Base-by-base conservation (phyloP, 2,329 filamentous ascomycete species). In the Geosmithia putterillii region DNA sequence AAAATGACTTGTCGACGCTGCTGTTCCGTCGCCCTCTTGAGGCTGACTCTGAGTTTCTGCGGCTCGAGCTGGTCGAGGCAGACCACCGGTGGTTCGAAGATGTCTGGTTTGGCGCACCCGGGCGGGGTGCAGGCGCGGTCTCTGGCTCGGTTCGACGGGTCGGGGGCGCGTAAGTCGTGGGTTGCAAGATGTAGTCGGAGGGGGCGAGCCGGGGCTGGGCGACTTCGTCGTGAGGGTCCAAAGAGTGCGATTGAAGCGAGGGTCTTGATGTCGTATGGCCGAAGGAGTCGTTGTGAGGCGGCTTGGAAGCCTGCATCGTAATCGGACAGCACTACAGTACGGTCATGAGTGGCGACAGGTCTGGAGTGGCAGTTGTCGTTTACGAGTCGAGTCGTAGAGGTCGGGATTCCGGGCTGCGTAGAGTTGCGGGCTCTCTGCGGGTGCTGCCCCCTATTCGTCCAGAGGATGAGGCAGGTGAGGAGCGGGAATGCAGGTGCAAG, bases 1-100 rank as follows among this genome's bases (percentile, higher is more conserved):
- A 45, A 32, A 56, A 59, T 21, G 61, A 52, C 25, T 65, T 63
- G 51, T 71, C 69, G 43, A 66, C 53, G 52, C 67, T 71, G 54
- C 67, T 71, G 52, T 67, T 58, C 45, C 64, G 67, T 22, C 32
- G 42, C 18, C 28, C 42, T 35, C 42, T 32, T 32, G 41, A 36
- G 32, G 19, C 22, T 18, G 42, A 17, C 15, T 12, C 28, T 12
- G 42, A 38, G 40, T 38, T 38, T 7, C 40, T 58, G 48, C 61
- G 65, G 46, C 66, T 74, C 37, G 71, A 74, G 8, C 60, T 55
- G 42, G 71, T 73, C 14, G 73, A 76, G 18, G 63, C 59, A 37
- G 71, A 74, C 70, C 70, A 73, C 52, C 70, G 66, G 52, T 70
- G 28, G 28, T 32, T 12, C 10, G 28, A 32, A 14, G 10, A 32